Base-by-base conservation (phyloP, 768 basidiomycete species). In the Fomitopsis pulvina region DNA sequence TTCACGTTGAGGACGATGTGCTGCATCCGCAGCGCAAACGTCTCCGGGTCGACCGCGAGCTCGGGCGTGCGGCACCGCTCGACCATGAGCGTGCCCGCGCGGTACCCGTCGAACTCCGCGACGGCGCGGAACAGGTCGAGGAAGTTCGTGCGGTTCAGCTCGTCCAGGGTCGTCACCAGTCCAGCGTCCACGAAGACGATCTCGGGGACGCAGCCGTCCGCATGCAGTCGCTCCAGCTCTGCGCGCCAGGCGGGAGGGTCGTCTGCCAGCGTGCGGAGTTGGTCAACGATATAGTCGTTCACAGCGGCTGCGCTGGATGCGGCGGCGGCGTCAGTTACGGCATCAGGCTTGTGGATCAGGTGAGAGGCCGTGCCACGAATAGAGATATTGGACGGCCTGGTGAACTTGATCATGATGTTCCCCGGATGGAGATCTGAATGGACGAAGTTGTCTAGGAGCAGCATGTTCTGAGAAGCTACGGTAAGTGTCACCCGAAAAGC, bases 391-490 rank as follows among this genome's bases (percentile, higher is more conserved):
- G 86, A 79, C 0, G 92, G 92, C 63, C 88, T 90, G 62, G 81
- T 85, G 71, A 98, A 98, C 64, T 95, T 96, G 72, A 99, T 81
- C 85, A 96, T 89, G 67, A 97, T 94, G 65, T 98, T 98, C 26
- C 95, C 95, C 2, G 90, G 87, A 64, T 91, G 90, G 20, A 92
- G 78, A 62, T 92, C 90, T 3, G 88, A 76, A 64, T 98, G 96
- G 9, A 95, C 92, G 67, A 96, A 99, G 67, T 99, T 98, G 67
- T 99, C 96, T 40, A 99, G 73, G 1, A 99, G 73, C 18, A 99
- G 80, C 96, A 99, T 99, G 69, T 97, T 92, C 92, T 97, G 59
- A 60, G 47, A 29, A 52, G 43, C 47, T n/a, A n/a, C n/a, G n/a
- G n/a, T n/a, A n/a, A n/a, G 4, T 26, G 2, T 4, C 34, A 14